These are phyloP conservation scores for Chalciporus chontae DNA, from an alignment of 768 basidiomycete species.

Conservation along the genomic window DNA sequence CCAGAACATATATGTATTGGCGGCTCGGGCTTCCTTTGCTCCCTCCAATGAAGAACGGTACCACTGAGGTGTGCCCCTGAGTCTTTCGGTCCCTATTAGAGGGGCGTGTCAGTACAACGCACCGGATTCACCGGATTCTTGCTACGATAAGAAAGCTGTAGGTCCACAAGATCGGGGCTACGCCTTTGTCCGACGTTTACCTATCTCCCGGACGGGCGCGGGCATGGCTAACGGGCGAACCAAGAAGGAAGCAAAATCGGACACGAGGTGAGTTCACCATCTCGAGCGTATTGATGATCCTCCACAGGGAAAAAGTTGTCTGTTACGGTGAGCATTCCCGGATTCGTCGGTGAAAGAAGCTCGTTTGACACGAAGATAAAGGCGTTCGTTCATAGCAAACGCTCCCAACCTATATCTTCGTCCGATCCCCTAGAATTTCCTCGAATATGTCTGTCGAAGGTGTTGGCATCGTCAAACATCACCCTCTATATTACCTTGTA, in stretches of 20 bases:
- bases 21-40: neutral
- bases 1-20: neutral
- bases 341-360: slow-evolving; percentile 5
- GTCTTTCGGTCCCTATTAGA: too few relatives aligned
- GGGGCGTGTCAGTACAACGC: neutral
- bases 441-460: neutral
- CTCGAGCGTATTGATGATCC: slow-evolving; percentile 1
- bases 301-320: neutral
- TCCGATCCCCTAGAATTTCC: neutral
- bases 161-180: slow-evolving; percentile 11
- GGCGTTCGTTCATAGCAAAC: neutral
- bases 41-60: neutral
- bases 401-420: neutral
- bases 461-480: slow-evolving; percentile 12
- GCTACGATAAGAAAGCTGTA: slow-evolving; percentile 16
- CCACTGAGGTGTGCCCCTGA: neutral
- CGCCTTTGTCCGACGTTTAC: neutral
- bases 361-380: slow-evolving; percentile 13
- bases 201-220: neutral
- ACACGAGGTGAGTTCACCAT: slow-evolving; percentile 13
- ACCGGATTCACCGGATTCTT: slow-evolving; percentile 6
- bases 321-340: neutral
- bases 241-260: slow-evolving; percentile 2
- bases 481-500: slow-evolving; percentile 45
- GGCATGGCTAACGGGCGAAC: neutral